Evolutionary conservation across 805 yeast species (phyloP), one percentile per base, ranked within the genome.

Genomic region (Pichia gijzeniarum): DNA sequence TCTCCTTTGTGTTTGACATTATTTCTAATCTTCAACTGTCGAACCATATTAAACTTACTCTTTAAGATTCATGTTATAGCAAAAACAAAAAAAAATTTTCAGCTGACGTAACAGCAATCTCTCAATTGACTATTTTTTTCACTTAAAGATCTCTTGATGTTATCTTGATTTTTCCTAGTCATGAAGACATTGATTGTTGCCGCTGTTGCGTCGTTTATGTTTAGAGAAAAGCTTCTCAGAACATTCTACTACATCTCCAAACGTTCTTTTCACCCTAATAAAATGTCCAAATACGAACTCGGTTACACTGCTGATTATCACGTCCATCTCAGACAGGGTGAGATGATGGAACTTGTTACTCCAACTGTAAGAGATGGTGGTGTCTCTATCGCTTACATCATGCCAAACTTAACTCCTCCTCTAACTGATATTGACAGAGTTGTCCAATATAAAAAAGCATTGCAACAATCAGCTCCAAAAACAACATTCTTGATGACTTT

Each of bases 371-470:
- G 80, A 56, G 78, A 81, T 49, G 99, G 99, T 40, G 99, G 99
- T 51, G 72, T 85, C 13, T 83, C 95, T 4, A 80, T 89, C 40
- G 95, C 95, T 2, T 93, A 88, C 60, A 78, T 93, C 49, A 93
- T 93, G 99, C 99, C 99, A 31, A 93, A 93, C 64, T 69, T 93
- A 52, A 86, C 80, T 21, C 99, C 99, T 6, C 99, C 99, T 27
- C 63, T 93, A 46, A 85, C 91, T 1, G 80, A 88, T 6, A 70
- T 88, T 36, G 83, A 80, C 12, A 72, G 77, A 52, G 98, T 82
- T 16, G 63, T 76, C 13, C 77, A 76, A 41, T 93, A 93, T 70
- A 83, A 85, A 61, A 51, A 69, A 14, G 64, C 75, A 17, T 69
- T 93, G 41, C 77, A 84, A 59, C 62, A 61, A 13, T 65, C 88